These are phyloP conservation scores for Verbascum thapsus DNA, from an alignment of 257 asterid species.

Conservation along the genomic window DNA sequence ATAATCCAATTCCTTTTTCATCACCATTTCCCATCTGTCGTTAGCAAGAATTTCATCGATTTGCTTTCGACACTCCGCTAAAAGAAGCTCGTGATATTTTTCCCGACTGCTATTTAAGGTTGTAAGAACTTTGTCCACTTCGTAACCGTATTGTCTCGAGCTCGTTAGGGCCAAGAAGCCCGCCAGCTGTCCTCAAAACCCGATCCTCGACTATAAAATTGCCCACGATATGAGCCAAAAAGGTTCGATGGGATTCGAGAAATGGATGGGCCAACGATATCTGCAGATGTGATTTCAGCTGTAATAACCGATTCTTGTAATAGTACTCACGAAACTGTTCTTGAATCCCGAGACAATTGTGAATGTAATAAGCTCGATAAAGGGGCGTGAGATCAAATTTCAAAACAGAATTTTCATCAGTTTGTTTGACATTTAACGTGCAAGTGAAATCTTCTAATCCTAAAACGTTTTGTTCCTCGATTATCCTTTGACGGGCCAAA, in stretches of 20 bases:
- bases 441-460: slow-evolving; percentile 81
- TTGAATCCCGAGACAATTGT: slow-evolving; percentile 70
- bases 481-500: slow-evolving; percentile 91
- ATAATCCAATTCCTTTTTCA: slow-evolving; percentile 93
- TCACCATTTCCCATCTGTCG: slow-evolving; percentile 75
- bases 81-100: slow-evolving; percentile 82
- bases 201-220: slow-evolving; percentile 87
- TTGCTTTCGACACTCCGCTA: slow-evolving; percentile 71
- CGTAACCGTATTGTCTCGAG: slow-evolving; percentile 88
- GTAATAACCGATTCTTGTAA: slow-evolving; percentile 70
- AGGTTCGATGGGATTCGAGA: slow-evolving; percentile 73
- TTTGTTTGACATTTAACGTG: slow-evolving; percentile 82
- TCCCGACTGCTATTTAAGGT: slow-evolving; percentile 77
- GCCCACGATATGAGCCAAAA: slow-evolving; percentile 83
- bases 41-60: slow-evolving; percentile 53
- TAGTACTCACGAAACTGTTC: slow-evolving; percentile 81
- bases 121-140: slow-evolving; percentile 66
- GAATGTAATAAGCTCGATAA: slow-evolving; percentile 88
- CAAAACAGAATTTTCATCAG: slow-evolving; percentile 67
- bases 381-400: slow-evolving; percentile 92
- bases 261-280: slow-evolving; percentile 73
- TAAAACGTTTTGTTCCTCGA: slow-evolving; percentile 80
- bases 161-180: slow-evolving; percentile 65
- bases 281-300: slow-evolving; percentile 85
- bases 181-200: slow-evolving; percentile 86